Conservation (phyloP, 1,284 basidiomycete species). For the Rhizoctonia solani region DNA sequence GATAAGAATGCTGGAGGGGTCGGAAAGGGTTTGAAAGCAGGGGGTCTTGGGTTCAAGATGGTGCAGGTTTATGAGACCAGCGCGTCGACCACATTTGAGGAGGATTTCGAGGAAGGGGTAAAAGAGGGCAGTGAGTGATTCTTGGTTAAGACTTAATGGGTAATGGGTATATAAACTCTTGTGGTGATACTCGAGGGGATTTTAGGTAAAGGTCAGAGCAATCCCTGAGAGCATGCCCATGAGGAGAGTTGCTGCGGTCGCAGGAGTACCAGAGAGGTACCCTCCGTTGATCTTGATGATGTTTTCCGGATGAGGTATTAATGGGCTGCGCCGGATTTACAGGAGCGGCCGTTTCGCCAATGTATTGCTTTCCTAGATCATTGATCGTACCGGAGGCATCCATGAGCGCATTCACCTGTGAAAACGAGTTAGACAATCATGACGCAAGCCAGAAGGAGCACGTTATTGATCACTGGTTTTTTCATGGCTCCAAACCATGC, state of each 20-base stretch:
- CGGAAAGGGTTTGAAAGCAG: slow-evolving; percentile 54
- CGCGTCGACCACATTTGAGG: slow-evolving; percentile 57
- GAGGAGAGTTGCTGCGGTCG: too few relatives aligned
- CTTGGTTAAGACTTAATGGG: neutral
- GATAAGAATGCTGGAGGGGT: slow-evolving; percentile 80
- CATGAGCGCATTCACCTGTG: slow-evolving; percentile 33
- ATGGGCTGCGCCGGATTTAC: neutral
- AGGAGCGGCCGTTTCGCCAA: slow-evolving; percentile 13
- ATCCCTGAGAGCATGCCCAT: too few relatives aligned
- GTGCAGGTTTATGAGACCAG: slow-evolving; percentile 71
- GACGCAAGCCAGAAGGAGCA: neutral
- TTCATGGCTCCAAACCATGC: slow-evolving; percentile 52
- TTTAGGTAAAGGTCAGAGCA: too few relatives aligned
- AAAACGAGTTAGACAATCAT: neutral
- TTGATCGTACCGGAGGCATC: slow-evolving; percentile 24
- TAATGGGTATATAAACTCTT: too few relatives aligned
- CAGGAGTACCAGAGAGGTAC: too few relatives aligned
- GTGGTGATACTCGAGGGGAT: too few relatives aligned
- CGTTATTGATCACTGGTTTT: slow-evolving; percentile 30
- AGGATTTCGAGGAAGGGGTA: slow-evolving; percentile 51
- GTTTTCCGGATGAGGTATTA: neutral
- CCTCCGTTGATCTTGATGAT: too few relatives aligned
- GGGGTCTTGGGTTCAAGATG: slow-evolving; percentile 52
- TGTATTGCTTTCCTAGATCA: slow-evolving; percentile 35
- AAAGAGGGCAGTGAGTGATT: slow-evolving; percentile 14